A percentile compares a stretch with the other conserved stretches of the same genome.
Conservation (phyloP, 208 protist genomes). For the Crithidia thermophila region DNA sequence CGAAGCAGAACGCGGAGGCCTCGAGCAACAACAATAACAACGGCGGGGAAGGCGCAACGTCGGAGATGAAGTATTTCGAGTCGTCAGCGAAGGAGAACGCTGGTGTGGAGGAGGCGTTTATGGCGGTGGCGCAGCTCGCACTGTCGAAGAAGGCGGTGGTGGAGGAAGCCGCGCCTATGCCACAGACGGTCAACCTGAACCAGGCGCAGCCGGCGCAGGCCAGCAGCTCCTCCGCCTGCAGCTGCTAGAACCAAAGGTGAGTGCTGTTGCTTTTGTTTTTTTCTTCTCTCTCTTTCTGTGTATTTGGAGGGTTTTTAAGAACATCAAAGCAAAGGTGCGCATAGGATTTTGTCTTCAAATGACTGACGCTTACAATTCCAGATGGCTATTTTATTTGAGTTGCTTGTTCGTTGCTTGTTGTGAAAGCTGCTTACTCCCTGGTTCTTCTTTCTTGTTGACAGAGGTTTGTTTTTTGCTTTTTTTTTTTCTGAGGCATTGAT, state of each 20-base stretch:
- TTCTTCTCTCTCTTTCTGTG: background rate
- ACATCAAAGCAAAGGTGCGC: too few species aligned
- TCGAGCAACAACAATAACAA: slow-evolving; percentile 41
- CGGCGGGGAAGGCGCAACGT: slow-evolving; percentile 9
- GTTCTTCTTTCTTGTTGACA: too few species aligned
- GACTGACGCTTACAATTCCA: too few species aligned
- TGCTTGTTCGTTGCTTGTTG: too few species aligned
- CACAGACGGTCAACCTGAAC: slow-evolving; percentile 72
- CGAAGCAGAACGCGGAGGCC: slow-evolving; percentile 65
- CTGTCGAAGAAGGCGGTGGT: slow-evolving; percentile 72
- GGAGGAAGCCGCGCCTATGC: slow-evolving; percentile 58
- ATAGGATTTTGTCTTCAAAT: too few species aligned
- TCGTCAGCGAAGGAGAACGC: slow-evolving; percentile 98
- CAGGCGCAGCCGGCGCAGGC: slow-evolving; percentile 30
- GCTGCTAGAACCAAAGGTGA: slow-evolving; percentile 12
- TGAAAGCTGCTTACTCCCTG: too few species aligned
- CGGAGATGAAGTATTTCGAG: slow-evolving; percentile 98
- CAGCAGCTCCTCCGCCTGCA: slow-evolving; percentile 32
- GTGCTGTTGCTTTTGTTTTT: background rate
- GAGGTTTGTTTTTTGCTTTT: too few species aligned
- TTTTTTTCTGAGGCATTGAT: too few species aligned
- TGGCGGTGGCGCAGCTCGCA: slow-evolving; percentile 73
- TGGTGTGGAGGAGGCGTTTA: slow-evolving; percentile 98
- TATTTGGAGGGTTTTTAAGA: too few species aligned
- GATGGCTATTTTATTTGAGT: too few species aligned